Conservation (phyloP, 768 basidiomycete species). For the Xanthoconium stramineum region DNA sequence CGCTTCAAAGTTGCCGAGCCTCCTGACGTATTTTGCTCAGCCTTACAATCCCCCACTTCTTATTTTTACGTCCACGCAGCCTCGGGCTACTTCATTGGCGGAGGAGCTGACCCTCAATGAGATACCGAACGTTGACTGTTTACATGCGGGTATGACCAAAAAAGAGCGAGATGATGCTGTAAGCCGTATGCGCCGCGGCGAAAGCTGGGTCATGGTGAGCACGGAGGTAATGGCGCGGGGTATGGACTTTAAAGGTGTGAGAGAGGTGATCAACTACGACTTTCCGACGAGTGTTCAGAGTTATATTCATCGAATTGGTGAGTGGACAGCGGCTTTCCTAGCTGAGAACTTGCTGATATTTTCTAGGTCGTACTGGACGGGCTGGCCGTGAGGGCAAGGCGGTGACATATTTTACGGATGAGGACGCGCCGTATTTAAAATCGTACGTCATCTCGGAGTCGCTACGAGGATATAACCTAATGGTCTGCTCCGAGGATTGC, state of each 20-base stretch:
- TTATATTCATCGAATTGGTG: constrained; percentile 94
- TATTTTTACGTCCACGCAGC: constrained; percentile 88
- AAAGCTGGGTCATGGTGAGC: constrained; percentile 93
- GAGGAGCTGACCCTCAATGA: constrained; percentile 80
- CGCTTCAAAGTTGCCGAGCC: constrained; percentile 87
- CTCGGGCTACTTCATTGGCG: constrained; percentile 74
- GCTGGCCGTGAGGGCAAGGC: constrained; percentile 92
- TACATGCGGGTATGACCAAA: constrained; percentile 87
- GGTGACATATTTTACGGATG: constrained; percentile 92
- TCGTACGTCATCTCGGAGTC: constrained; percentile 48
- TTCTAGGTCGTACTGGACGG: constrained; percentile 84
- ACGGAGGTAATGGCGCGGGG: constrained; percentile 98
- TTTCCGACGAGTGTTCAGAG: constrained; percentile 95
- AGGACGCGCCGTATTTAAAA: constrained; percentile 90
- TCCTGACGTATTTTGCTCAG: constrained; percentile 73
- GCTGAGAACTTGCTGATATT: constrained; percentile 2
- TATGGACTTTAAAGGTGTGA: constrained; percentile 95
- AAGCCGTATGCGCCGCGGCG: constrained; percentile 79
- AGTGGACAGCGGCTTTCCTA: constrained; percentile 7
- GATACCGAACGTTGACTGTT: constrained; percentile 77
- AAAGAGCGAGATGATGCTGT: constrained; percentile 87
- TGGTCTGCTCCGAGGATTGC: constrained; percentile 61
- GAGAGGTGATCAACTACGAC: constrained; percentile 95
- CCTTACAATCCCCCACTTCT: constrained; percentile 90
- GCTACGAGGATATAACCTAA: constrained; percentile 8